Evolutionary conservation across 2,329 filamentous ascomycete genomes (phyloP), one percentile per base, ranked within the genome.

Genomic region (Colletotrichum filicis): DNA sequence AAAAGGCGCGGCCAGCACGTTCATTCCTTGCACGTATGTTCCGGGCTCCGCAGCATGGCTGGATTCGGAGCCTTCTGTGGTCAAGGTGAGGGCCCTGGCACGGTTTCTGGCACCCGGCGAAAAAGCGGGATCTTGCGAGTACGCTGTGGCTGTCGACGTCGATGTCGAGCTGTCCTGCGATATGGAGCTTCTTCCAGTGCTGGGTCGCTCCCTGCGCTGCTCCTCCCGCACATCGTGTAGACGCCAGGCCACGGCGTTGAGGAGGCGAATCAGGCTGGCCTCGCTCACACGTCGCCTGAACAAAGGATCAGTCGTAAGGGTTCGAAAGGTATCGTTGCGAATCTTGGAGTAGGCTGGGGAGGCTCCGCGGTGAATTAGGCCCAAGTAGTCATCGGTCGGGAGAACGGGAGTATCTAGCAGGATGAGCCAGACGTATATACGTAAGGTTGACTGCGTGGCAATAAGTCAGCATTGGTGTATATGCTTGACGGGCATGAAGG

Each of bases 1-100:
- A 80, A 99, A 98, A 0, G 97, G 97, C 1, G 97, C 97, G 11
- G 95, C 96, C 19, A 99, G 90, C 53, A 99, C 97, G 80, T 99
- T 99, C 96, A 99, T 98, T 76, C 97, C 97, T 83, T 99, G 97
- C 2, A 99, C 96, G 78, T 99, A 99, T 53, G 94, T 95, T 37
- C 95, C 94, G 12, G 94, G 90, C 77, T 94, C 92, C 37, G 85
- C 84, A 3, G 85, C 86, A 24, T 82, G 79, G 70, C 88, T 89
- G 8, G 74, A 66, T 52, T 75, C 74, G 76, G 92, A 88, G 74
- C 91, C 87, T 79, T 92, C 91, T 0, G 89, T 92, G 1, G 90
- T 92, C 67, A 92, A 83, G 14, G 89, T 89, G 68, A 90, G 80
- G 37, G 89, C 89, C 46, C 89, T 86, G n/a, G 87, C 84, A 74